Evolutionary conservation across 441 rosid genomes (phyloP), one percentile per base, ranked within the genome.

Genomic region (Populus tomentosa): DNA sequence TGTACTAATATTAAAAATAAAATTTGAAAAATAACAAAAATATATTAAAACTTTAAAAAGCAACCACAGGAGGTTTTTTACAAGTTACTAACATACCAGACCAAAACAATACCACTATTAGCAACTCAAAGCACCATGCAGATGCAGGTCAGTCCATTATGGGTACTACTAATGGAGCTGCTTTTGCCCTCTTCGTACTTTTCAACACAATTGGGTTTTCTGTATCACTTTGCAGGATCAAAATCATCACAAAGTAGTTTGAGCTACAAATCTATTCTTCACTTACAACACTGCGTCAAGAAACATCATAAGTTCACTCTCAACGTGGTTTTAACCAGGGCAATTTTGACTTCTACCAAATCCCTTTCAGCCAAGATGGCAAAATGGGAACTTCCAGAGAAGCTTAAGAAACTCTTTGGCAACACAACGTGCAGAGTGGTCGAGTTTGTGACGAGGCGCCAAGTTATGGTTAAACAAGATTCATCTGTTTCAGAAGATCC

Each of bases 181-280:
- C 83, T 36, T 86, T 78, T 77, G 64, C 71, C 30, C 28, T 85
- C 64, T 80, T 86, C 32, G 82, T 86, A 35, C 36, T 83, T 28
- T 85, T 80, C 67, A 85, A 85, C 82, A 78, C 88, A 24, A 35
- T 86, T 8, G 88, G 89, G 35, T 82, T 84, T 56, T 67, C 84
- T 6, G 71, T 74, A 74, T 79, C 88, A 2, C 83, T 83, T 26
- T 79, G 75, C 21, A 81, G 79, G 83, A 78, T 86, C 28, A 80
- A 67, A 26, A 79, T 80, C 73, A 84, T 88, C 81, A 86, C 89
- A 28, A 68, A 32, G 77, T 84, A 67, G 38, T 78, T 84, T 70
- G 83, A 85, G 81, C 85, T 88, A 67, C 86, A 79, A 63, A 36
- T 82, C 78, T 86, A 85, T 74, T 36, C 56, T 46, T 72, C 77